Percentiles rank a stretch among this genome's conserved stretches.
Conservation (phyloP, 129 eudicot genomes). For the Scalesia atractyloides region DNA sequence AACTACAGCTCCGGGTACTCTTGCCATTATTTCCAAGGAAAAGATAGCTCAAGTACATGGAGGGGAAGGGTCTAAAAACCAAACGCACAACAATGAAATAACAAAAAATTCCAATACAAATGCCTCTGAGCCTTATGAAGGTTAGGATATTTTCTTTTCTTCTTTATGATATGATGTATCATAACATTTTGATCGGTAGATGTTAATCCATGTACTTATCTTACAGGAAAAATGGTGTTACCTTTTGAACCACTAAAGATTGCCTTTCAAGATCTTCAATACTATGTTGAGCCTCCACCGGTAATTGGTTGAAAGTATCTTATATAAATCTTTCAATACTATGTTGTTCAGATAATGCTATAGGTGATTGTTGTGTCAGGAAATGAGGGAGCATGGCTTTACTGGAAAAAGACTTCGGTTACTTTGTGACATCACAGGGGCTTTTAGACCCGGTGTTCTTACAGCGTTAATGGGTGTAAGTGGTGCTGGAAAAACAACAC, state of each 20-base stretch:
- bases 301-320: conserved; percentile 33
- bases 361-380: conserved; percentile 31
- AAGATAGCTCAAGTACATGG: conserved; percentile 44
- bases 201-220: conserved; percentile 18
- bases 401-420: conserved; percentile 59
- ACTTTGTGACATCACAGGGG: conserved; percentile 67
- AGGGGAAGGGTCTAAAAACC: conserved; percentile 27
- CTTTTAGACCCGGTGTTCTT: conserved; percentile 80
- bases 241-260: conserved; percentile 67
- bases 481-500: conserved; percentile 96
- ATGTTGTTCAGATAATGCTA: background rate
- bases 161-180: too few relatives aligned
- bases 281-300: conserved; percentile 67
- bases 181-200: background rate
- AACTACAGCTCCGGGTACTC: conserved; percentile 62
- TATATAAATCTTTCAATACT: background rate
- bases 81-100: conserved; percentile 22
- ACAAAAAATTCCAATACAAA: background rate
- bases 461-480: conserved; percentile 88
- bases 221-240: conserved; percentile 62
- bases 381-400: conserved; percentile 66
- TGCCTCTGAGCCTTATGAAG: conserved; percentile 32
- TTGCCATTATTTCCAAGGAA: conserved; percentile 66
- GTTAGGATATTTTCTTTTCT: conserved; percentile 23
- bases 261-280: conserved; percentile 68